A percentile compares a stretch with the other conserved stretches of the same genome.
phyloP scores from a whole-genome alignment of 2,329 filamentous ascomycete genomes.

The Neopestalotiopsis rosae region DNA sequence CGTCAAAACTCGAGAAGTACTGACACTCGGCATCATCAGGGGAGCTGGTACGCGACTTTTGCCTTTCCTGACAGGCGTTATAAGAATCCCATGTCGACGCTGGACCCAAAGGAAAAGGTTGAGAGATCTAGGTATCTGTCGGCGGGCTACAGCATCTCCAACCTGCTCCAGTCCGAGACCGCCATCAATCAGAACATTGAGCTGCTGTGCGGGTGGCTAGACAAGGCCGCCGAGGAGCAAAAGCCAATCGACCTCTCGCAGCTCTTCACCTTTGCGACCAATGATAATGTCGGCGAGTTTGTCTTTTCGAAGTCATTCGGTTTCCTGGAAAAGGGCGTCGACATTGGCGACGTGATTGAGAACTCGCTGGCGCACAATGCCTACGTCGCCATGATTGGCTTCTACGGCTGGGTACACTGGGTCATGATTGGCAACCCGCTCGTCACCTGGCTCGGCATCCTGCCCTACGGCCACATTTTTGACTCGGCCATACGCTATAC shows the following conservation, averaged over 20 bases:
- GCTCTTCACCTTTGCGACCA: constrained; percentile 32
- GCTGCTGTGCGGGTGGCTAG: constrained; percentile 26
- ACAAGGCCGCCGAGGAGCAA: constrained; percentile 20
- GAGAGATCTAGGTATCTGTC: constrained; percentile 38
- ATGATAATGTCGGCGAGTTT: constrained; percentile 38
- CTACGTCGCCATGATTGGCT: constrained; percentile 21
- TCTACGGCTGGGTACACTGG: constrained; percentile 21
- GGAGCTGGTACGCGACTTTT: constrained; percentile 39
- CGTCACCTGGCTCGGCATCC: constrained; percentile 24
- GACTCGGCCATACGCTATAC: not conserved
- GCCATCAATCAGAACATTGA: constrained; percentile 23
- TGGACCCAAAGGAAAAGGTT: constrained; percentile 40
- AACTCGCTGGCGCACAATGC: constrained; percentile 17
- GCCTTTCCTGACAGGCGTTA: constrained; percentile 45
- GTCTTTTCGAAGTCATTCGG: constrained; percentile 35
- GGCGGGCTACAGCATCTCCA: constrained; percentile 33
- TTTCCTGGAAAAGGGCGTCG: constrained; percentile 32
- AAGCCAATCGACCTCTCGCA: constrained; percentile 24
- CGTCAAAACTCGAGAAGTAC: not conserved
- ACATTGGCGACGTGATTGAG: constrained; percentile 31
- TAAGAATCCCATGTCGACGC: constrained; percentile 44
- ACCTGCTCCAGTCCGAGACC: constrained; percentile 27
- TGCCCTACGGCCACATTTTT: constrained; percentile 21
- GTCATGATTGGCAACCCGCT: constrained; percentile 24
- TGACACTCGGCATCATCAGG: not conserved